A percentile compares a stretch with the other conserved stretches of the same genome.
Evolutionary conservation across 2,329 filamentous ascomycete species (phyloP).

Genomic region (Aspergillus sojae): DNA sequence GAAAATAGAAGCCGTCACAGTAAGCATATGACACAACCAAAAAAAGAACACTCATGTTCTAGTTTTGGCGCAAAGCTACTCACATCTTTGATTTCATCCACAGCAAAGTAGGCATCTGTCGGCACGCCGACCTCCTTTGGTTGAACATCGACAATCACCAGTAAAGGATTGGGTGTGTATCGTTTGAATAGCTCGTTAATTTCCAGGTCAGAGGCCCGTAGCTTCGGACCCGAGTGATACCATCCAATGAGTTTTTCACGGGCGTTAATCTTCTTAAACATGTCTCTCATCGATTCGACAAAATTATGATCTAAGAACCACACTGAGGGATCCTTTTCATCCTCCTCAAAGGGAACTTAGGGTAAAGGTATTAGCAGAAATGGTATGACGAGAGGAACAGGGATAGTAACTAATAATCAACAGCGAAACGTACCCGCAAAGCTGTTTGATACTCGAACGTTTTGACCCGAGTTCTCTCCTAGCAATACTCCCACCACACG

Average conservation of each 20-base stretch:
- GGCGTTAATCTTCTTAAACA: constrained; percentile 99
- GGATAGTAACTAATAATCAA: background rate
- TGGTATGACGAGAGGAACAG: background rate
- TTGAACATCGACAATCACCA: constrained; percentile 98
- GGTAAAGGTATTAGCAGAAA: constrained; percentile 4
- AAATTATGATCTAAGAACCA: constrained; percentile 99
- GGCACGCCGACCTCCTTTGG: constrained; percentile 97
- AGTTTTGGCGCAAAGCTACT: constrained; percentile 36
- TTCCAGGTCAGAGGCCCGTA: constrained; percentile 93
- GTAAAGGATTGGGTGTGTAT: constrained; percentile 93
- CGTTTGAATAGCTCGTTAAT: constrained; percentile 99
- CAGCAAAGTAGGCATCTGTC: constrained; percentile 97
- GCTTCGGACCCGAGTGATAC: constrained; percentile 98
- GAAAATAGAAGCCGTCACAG: background rate
- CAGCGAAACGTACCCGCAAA: constrained; percentile 74
- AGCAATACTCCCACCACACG: constrained; percentile 93
- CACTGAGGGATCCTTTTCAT: constrained; percentile 96
- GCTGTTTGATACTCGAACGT: constrained; percentile 96
- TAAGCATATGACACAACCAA: background rate
- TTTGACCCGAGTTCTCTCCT: constrained; percentile 94
- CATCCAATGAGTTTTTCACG: constrained; percentile 98
- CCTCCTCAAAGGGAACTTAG: constrained; percentile 95
- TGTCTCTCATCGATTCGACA: constrained; percentile 98
- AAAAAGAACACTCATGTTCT: background rate
- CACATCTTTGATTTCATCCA: constrained; percentile 99